Evolutionary conservation across 1,284 basidiomycete genomes (phyloP), one percentile per base, ranked within the genome.

Genomic region (Schizopora paradoxa): DNA sequence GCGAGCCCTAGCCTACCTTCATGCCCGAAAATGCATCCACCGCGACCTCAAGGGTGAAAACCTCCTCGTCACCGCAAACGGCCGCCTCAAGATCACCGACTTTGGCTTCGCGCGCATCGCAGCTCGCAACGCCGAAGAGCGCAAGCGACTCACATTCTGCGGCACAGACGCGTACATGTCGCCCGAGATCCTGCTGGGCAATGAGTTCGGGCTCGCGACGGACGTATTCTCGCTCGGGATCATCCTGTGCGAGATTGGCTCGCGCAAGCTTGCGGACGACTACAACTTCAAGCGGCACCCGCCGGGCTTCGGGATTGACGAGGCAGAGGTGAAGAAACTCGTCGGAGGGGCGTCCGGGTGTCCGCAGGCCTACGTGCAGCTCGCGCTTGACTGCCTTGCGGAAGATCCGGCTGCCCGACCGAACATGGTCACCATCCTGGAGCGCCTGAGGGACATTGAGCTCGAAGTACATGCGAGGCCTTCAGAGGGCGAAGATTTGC

Each of bases 11-110:
- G 92, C 94, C 2, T 99, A 98, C 63, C 81, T 99, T 4, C 95
- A 98, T 58, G 93, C 94, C 5, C 78, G 95, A 31, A 89, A 91
- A 61, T 86, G 85, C 62, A 86, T 86, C 48, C 83, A 86, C 57
- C 80, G 82, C 29, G 95, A 99, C 65, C 76, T 98, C 54, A 99
- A 99, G 65, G 92, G 93, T 32, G 94, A 97, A 67, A 99, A 99
- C 59, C 74, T 97, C n/a, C 79, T 97, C 27, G 83, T 97, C 29
- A 97, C 93, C 0, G 72, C 84, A 29, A 97, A 98, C 59, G 88
- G 92, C 22, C 81, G 95, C 37, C 76, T 98, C 62, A 99, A 98
- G 70, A 84, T 97, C 56, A 95, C 92, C 28, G 95, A 98, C 62
- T 98, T 98, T 66, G 93, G 93, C 6, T 95, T 93, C 58, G 91